Evolutionary conservation across 176 grass and related monocot species (phyloP).

Genomic region (Calamus simplicifolius): DNA sequence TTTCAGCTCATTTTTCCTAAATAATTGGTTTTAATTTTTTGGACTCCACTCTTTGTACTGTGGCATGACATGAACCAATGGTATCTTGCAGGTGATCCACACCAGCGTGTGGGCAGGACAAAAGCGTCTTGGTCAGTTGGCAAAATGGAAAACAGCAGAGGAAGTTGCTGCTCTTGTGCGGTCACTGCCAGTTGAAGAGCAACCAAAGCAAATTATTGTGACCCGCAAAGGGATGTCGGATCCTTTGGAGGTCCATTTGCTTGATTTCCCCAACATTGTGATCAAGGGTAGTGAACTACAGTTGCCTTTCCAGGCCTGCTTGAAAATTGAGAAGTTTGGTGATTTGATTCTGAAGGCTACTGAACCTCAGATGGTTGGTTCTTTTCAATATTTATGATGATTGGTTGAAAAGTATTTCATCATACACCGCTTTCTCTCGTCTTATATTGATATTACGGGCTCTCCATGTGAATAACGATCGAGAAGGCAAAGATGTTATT

Average conservation of each 20-base stretch:
- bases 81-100: conserved; percentile 74
- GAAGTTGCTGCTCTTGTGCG: conserved; percentile 96
- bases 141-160: conserved; percentile 99
- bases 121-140: conserved; percentile 92
- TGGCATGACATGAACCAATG: background rate
- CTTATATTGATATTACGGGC: conserved; percentile 84
- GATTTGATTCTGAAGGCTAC: conserved; percentile 97
- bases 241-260: conserved; percentile 94
- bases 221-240: conserved; percentile 98
- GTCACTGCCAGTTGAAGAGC: conserved; percentile 90
- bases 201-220: conserved; percentile 97
- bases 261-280: conserved; percentile 96
- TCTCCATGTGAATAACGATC: conserved; percentile 93
- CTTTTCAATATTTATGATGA: conserved; percentile 98
- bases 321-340: conserved; percentile 99
- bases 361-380: conserved; percentile 96
- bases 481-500: conserved; percentile 99
- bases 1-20: conserved; percentile 14
- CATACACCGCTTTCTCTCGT: conserved; percentile 94
- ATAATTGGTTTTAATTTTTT: background rate
- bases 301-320: conserved; percentile 95
- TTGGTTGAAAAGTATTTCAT: conserved; percentile 98
- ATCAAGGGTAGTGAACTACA: conserved; percentile 98
- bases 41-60: too few species aligned
- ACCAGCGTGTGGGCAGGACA: conserved; percentile 98